A percentile compares a stretch with the other conserved stretches of the same genome.
These are phyloP conservation scores for Fusarium pilosicola DNA, from an alignment of 2,329 filamentous ascomycete genomes.

Conservation along the genomic window DNA sequence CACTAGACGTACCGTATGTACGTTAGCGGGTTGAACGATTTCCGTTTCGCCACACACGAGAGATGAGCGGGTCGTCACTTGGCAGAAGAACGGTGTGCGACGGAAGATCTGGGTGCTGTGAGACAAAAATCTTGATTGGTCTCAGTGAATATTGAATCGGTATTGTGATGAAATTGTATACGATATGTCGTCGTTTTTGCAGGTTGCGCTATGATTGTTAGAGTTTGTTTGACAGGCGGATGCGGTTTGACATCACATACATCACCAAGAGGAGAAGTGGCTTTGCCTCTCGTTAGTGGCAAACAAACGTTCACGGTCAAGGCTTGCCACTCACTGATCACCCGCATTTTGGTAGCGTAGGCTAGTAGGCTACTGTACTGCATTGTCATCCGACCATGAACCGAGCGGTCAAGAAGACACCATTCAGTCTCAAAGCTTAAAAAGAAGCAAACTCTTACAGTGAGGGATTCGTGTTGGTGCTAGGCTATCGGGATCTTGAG, in stretches of 20 bases:
- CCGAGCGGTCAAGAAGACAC: not conserved
- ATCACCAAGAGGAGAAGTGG: not conserved
- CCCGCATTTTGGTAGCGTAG: not conserved
- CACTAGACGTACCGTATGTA: constrained; percentile 1
- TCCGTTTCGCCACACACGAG: constrained; percentile 9
- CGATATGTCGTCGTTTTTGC: not conserved
- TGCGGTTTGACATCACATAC: not conserved
- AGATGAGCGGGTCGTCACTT: not conserved
- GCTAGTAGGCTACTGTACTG: not conserved
- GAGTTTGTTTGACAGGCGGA: constrained; percentile 11
- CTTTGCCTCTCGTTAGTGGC: not conserved
- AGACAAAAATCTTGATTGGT: not conserved
- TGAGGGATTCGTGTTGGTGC: constrained; percentile 5
- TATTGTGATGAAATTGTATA: not conserved
- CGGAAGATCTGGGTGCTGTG: not conserved
- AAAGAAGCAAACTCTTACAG: not conserved
- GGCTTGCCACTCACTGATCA: constrained; percentile 10
- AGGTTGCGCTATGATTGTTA: not conserved
- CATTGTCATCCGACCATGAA: not conserved
- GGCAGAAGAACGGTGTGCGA: constrained; percentile 20
- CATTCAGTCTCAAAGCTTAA: not conserved
- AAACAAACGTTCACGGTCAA: not conserved
- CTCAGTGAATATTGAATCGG: not conserved
- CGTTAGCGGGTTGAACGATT: constrained; percentile 9
- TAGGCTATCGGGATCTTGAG: not conserved